Percentiles rank a stretch among this genome's conserved stretches.
Evolutionary conservation across 2,329 filamentous ascomycete genomes (phyloP).

Genomic region (Scleromitrula shiraiana): DNA sequence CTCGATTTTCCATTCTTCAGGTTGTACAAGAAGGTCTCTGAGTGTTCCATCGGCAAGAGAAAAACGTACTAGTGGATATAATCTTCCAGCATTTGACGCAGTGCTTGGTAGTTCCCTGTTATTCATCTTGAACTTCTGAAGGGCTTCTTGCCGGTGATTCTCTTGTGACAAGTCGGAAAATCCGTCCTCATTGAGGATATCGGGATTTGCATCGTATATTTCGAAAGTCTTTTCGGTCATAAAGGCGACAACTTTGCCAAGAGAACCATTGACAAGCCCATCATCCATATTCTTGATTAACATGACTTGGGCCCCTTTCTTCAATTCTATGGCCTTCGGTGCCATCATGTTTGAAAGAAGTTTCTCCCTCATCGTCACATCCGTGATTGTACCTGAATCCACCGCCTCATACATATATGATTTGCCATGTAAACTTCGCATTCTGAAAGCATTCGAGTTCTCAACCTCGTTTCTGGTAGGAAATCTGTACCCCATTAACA

Average conservation of each 20-base stretch:
- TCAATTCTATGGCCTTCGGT: slow-evolving; percentile 69
- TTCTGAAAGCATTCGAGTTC: slow-evolving; percentile 67
- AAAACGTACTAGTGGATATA: slow-evolving; percentile 83
- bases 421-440: slow-evolving; percentile 64
- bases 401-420: slow-evolving; percentile 60
- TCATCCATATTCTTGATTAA: slow-evolving; percentile 99
- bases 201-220: slow-evolving; percentile 48
- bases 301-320: slow-evolving; percentile 95
- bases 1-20: slow-evolving; percentile 94
- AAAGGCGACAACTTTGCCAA: slow-evolving; percentile 78
- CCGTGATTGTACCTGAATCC: slow-evolving; percentile 62
- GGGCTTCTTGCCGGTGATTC: slow-evolving; percentile 22
- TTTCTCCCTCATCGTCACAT: slow-evolving; percentile 63
- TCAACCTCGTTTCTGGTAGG: slow-evolving; percentile 89
- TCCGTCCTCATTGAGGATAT: slow-evolving; percentile 41
- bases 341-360: slow-evolving; percentile 90
- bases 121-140: slow-evolving; percentile 32
- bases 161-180: slow-evolving; percentile 36
- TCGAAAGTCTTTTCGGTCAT: slow-evolving; percentile 61
- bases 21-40: slow-evolving; percentile 70
- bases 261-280: slow-evolving; percentile 83
- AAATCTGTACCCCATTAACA: slow-evolving; percentile 46
- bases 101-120: slow-evolving; percentile 29
- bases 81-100: slow-evolving; percentile 39
- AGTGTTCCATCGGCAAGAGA: slow-evolving; percentile 68